These are phyloP conservation scores for Beta macrorhiza DNA, from an alignment of 179 eudicot species.

Conservation along the genomic window DNA sequence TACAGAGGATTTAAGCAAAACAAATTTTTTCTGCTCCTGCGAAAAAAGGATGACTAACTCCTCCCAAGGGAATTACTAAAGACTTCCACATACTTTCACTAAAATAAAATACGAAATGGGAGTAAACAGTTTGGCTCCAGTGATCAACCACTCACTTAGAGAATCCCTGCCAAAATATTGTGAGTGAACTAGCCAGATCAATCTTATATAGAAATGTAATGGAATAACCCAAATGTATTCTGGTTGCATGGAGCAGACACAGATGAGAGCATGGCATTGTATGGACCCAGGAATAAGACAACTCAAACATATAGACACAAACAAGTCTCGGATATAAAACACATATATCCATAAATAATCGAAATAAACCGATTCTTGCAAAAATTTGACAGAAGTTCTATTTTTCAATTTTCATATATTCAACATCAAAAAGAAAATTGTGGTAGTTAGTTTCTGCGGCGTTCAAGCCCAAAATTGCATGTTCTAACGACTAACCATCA, in stretches of 20 bases:
- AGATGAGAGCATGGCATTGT: too few relatives aligned
- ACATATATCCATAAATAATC: too few relatives aligned
- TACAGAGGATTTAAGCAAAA: neutral
- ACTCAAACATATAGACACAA: neutral
- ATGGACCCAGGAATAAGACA: neutral
- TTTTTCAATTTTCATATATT: neutral
- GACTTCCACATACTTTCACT: neutral
- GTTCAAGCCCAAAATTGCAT: too few relatives aligned
- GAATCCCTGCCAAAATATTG: neutral
- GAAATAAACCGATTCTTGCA: too few relatives aligned
- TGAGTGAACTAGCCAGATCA: neutral
- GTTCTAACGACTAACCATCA: too few relatives aligned
- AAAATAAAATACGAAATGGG: neutral
- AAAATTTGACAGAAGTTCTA: neutral
- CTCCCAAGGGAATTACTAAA: neutral
- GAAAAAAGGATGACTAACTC: neutral
- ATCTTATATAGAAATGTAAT: neutral
- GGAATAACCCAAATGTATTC: neutral
- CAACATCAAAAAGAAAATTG: neutral
- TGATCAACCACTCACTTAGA: neutral
- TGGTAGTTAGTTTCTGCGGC: too few relatives aligned
- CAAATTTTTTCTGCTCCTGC: neutral
- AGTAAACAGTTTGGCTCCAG: neutral
- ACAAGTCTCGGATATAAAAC: neutral
- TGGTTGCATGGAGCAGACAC: too few relatives aligned